These are phyloP conservation scores for Eustoma russellianum DNA, from an alignment of 257 asterid species.

Conservation along the genomic window DNA sequence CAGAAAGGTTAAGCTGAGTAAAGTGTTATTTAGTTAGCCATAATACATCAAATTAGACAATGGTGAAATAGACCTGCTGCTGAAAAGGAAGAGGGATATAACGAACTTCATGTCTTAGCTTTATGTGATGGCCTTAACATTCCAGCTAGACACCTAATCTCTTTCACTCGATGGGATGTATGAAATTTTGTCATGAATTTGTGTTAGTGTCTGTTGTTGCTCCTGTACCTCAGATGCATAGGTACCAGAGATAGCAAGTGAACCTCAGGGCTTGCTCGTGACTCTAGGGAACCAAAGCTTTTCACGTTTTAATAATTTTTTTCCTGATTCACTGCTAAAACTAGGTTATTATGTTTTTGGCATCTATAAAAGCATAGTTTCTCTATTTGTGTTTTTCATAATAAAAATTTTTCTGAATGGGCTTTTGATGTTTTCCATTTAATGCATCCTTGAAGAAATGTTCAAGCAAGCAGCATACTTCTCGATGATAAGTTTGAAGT, in stretches of 20 bases:
- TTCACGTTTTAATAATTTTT: not conserved
- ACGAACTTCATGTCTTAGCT: too few relatives aligned
- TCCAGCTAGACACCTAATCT: too few relatives aligned
- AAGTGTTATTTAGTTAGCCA: too few relatives aligned
- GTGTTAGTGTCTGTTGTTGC: too few relatives aligned
- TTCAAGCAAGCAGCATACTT: constrained; percentile 95
- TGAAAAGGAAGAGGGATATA: not conserved
- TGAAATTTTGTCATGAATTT: too few relatives aligned
- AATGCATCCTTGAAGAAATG: constrained; percentile 49
- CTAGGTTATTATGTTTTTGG: not conserved
- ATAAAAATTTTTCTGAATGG: not conserved
- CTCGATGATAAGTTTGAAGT: constrained; percentile 96
- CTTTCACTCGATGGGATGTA: too few relatives aligned
- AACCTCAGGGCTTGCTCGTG: not conserved
- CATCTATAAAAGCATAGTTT: not conserved
- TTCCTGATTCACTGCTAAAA: not conserved
- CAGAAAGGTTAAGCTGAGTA: too few relatives aligned
- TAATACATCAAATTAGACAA: too few relatives aligned
- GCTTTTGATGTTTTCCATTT: constrained; percentile 7
- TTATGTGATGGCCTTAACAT: too few relatives aligned
- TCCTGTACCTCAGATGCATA: too few relatives aligned
- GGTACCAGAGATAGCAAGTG: not conserved
- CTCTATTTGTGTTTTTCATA: too few relatives aligned
- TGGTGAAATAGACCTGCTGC: not conserved
- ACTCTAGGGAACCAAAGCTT: not conserved